These are phyloP conservation scores for Graphilbum fragrans DNA, from an alignment of 2,329 filamentous ascomycete species.

Conservation along the genomic window DNA sequence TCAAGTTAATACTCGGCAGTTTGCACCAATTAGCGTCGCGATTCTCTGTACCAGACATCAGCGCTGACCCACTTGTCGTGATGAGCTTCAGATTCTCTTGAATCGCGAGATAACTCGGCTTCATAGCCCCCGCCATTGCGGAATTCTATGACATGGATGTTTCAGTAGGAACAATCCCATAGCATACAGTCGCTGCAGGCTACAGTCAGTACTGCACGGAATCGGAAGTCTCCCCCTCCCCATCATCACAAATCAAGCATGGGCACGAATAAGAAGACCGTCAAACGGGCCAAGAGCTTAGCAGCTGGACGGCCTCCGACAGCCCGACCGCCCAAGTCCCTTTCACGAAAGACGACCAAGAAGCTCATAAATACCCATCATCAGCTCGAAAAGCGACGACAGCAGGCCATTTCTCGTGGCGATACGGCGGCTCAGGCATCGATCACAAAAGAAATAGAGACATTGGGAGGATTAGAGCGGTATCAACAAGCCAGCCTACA, in stretches of 20 bases:
- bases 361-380: conserved; percentile 54
- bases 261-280: conserved; percentile 29
- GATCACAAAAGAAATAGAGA: conserved; percentile 40
- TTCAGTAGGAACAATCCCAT: no score
- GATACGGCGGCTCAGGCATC: conserved; percentile 33
- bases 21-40: no score
- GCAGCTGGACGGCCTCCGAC: conserved; percentile 45
- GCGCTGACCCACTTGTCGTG: no score
- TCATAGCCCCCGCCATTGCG: no score
- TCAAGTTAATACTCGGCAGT: no score
- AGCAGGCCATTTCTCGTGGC: conserved; percentile 41
- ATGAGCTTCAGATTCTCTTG: no score
- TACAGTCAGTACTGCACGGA: no score
- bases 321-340: conserved; percentile 37
- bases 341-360: conserved; percentile 53
- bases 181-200: no score
- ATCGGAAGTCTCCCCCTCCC: no score
- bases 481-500: conserved; percentile 60
- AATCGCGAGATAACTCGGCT: no score
- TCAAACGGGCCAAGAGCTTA: conserved; percentile 26
- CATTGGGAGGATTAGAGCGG: conserved; percentile 46
- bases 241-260: conserved; percentile 23
- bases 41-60: no score
- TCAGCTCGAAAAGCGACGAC: conserved; percentile 49
- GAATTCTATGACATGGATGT: no score